Percentiles rank a stretch among this genome's conserved stretches.
Conservation (phyloP, 306 rosid genomes). For the Coriaria nepalensis region DNA sequence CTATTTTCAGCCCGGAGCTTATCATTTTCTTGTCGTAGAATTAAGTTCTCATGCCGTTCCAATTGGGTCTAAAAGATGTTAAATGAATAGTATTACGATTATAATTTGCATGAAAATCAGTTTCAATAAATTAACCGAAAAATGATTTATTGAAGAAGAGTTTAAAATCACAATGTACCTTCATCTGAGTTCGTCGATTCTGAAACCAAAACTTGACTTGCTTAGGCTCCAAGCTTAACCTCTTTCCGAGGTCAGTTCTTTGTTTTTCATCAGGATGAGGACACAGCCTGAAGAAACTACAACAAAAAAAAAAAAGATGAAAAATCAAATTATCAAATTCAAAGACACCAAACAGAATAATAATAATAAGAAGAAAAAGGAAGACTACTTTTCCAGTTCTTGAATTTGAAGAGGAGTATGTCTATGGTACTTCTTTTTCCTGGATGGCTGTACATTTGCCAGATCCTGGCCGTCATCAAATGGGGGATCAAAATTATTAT, state of each 20-base stretch:
- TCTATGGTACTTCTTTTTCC: constrained; percentile 78
- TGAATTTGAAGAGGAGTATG: constrained; percentile 80
- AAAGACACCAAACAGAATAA: neutral
- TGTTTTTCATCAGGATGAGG: constrained; percentile 98
- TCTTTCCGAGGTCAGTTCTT: constrained; percentile 57
- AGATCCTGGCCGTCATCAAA: constrained; percentile 76
- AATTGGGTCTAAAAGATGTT: constrained; percentile 46
- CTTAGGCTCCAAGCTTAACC: constrained; percentile 57
- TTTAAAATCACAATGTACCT: constrained; percentile 29
- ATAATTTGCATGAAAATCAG: neutral
- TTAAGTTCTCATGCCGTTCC: constrained; percentile 79
- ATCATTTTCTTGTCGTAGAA: constrained; percentile 74
- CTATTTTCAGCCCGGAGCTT: constrained; percentile 72
- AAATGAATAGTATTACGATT: neutral
- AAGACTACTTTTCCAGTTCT: constrained; percentile 65
- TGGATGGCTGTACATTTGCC: constrained; percentile 29
- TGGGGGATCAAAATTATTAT: constrained; percentile 42
- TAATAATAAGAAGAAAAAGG: constrained; percentile 4
- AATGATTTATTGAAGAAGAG: neutral
- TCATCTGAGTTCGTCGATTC: constrained; percentile 84
- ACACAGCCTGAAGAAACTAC: constrained; percentile 72
- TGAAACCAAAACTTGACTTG: constrained; percentile 99
- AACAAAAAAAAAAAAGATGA: constrained; percentile 13
- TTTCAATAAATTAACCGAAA: neutral
- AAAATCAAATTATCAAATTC: neutral